Evolutionary conservation across 2,329 filamentous ascomycete genomes (phyloP).

Genomic region (Penicillium sclerotigenum): DNA sequence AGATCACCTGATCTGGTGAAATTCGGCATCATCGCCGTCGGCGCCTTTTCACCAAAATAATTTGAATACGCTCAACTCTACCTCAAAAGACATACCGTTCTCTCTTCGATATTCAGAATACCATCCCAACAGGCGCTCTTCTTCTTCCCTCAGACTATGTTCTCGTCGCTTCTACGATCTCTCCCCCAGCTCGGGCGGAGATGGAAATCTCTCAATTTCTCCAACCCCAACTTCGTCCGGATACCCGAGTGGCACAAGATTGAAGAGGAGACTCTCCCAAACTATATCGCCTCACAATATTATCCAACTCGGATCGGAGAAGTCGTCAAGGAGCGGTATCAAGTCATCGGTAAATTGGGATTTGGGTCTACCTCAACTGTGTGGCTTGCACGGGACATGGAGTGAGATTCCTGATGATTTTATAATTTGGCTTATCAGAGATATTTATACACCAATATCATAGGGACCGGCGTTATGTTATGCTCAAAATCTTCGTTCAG

Average conservation of each 20-base stretch:
- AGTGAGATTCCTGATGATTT: no score
- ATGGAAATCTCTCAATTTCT: conserved; percentile 34
- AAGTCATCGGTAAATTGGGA: conserved; percentile 37
- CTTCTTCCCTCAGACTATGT: no score
- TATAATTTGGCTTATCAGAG: no score
- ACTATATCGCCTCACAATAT: conserved; percentile 25
- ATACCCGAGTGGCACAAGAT: conserved; percentile 26
- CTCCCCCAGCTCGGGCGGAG: background rate
- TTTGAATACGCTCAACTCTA: no score
- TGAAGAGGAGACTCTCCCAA: conserved; percentile 34
- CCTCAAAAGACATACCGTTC: no score
- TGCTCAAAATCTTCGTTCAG: conserved; percentile 31
- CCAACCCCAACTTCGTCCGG: conserved; percentile 27
- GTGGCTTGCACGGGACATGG: conserved; percentile 39
- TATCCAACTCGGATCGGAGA: conserved; percentile 34
- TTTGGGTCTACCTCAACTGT: conserved; percentile 37
- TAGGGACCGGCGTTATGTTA: conserved; percentile 30
- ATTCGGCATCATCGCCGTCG: no score
- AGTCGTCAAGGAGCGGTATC: conserved; percentile 30
- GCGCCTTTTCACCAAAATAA: no score
- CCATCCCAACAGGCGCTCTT: no score
- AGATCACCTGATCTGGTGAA: no score
- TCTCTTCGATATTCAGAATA: no score
- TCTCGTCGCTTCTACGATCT: background rate
- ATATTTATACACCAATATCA: no score